Evolutionary conservation across 1,139 yeast species (phyloP), one percentile per base, ranked within the genome.

Genomic region (Diutina rugosa): DNA sequence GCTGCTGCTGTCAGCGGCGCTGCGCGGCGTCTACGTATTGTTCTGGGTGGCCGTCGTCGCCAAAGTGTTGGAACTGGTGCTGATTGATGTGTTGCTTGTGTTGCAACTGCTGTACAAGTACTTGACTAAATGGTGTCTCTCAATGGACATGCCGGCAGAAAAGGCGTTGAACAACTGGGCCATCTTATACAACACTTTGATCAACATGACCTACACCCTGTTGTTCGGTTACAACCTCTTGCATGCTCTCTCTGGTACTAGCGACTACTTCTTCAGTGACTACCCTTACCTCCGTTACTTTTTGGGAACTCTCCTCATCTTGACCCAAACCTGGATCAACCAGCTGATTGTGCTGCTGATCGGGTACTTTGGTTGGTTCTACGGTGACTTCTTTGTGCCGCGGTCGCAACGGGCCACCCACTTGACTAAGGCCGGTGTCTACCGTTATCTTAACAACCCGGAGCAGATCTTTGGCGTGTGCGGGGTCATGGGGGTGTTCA

Each of bases 311-410:
- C 69, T 79, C 61, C 71, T 87, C 54, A 73, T 86, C 26, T 65
- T 78, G 10, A 73, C 90, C 51, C 96, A 88, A 64, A 67, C 79
- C 32, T 84, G 91, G 88, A 86, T 90, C 48, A 83, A 87, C 62
- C 66, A 76, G 46, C 87, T 90, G 18, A 87, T 88, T 51, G 78
- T 84, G 61, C 82, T 82, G 57, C 85, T 89, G 61, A 82, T 88
- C 62, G 95, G 95, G 4, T 87, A 86, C 61, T 87, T 85, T 68
- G 95, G 96, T 16, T 88, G 95, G 95, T 88, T 87, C 65, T 88
- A 86, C 66, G 96, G 96, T 58, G 96, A 88, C 67, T 88, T 88
- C 69, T 88, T 88, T 68, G 75, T 87, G 61, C 85, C 88, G 45
- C 58, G 58, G 52, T 65, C 67, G 26, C 74, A 70, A 55, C 67